phyloP scores from a whole-genome alignment of 345 rosid genomes.

The Salix koriyanagi region DNA sequence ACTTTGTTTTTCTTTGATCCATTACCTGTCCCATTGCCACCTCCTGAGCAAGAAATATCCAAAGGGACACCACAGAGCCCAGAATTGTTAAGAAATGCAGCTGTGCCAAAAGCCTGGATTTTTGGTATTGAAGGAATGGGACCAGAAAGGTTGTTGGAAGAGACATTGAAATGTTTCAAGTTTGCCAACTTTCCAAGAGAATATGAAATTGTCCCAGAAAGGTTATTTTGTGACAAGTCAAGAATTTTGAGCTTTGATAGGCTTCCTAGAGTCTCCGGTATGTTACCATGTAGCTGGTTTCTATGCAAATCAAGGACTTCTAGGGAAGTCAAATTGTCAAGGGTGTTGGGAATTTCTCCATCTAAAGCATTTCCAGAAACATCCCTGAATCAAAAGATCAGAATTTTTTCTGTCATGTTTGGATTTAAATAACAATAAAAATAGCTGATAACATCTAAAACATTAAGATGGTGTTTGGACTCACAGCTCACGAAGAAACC shows the following conservation, averaged over 20 bases:
- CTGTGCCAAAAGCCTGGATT: slow-evolving; percentile 56
- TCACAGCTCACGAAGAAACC: slow-evolving; percentile 77
- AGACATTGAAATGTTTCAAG: slow-evolving; percentile 57
- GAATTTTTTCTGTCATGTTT: slow-evolving; percentile 7
- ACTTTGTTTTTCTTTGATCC: slow-evolving; percentile 38
- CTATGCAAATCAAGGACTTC: slow-evolving; percentile 69
- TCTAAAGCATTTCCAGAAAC: slow-evolving; percentile 66
- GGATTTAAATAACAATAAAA: background rate
- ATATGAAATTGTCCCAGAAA: slow-evolving; percentile 68
- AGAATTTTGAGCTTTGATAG: slow-evolving; percentile 52
- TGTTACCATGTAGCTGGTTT: slow-evolving; percentile 63
- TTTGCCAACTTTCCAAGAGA: slow-evolving; percentile 55
- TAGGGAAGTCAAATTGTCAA: slow-evolving; percentile 64
- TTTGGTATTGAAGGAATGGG: slow-evolving; percentile 47
- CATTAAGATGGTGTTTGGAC: slow-evolving; percentile 30
- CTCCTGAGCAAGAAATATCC: slow-evolving; percentile 45
- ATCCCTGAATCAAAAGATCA: slow-evolving; percentile 59
- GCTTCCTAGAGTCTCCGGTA: slow-evolving; percentile 56
- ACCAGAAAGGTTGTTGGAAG: slow-evolving; percentile 77
- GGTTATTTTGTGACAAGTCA: slow-evolving; percentile 63
- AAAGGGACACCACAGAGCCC: slow-evolving; percentile 79
- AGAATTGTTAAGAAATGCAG: slow-evolving; percentile 68
- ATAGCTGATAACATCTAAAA: slow-evolving; percentile 14
- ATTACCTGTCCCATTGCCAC: slow-evolving; percentile 25
- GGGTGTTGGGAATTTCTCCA: slow-evolving; percentile 59